Evolutionary conservation across 352 stramenopile species (phyloP).

Genomic region (Globisporangium cylindrosporum): DNA sequence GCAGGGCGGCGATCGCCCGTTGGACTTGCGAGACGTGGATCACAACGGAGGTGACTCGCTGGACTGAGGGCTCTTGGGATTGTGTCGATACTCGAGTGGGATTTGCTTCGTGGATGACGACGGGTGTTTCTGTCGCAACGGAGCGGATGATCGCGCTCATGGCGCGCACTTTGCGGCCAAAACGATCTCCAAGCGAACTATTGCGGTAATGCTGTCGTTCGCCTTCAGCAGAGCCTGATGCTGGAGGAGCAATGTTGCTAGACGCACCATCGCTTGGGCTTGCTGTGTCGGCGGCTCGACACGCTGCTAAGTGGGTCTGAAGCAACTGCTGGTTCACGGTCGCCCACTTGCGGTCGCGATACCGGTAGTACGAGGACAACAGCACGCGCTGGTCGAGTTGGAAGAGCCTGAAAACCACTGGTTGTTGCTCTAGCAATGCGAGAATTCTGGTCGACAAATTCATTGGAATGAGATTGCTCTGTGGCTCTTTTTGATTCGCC

Average conservation of each 20-base stretch:
- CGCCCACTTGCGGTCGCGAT: background rate
- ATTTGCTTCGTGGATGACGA: background rate
- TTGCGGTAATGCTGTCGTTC: background rate
- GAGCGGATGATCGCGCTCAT: background rate
- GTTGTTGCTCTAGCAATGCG: background rate
- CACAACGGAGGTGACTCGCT: background rate
- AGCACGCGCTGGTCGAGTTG: background rate
- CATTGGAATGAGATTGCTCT: background rate
- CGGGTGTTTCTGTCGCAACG: background rate
- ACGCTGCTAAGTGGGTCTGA: background rate
- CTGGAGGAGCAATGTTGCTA: no score
- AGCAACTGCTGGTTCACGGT: background rate
- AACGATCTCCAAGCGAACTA: background rate
- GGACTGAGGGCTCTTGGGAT: background rate
- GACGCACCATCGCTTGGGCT: background rate
- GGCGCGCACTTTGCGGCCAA: background rate
- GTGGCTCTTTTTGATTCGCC: no score
- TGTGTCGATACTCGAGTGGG: background rate
- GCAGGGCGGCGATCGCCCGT: slow-evolving; percentile 15
- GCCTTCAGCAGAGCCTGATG: background rate
- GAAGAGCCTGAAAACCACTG: background rate
- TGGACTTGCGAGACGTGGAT: background rate
- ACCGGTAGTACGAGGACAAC: background rate
- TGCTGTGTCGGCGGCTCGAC: background rate
- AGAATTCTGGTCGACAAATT: background rate